Evolutionary conservation across 2,329 filamentous ascomycete species (phyloP), one percentile per base, ranked within the genome.

Genomic region (Capronia epimyces): DNA sequence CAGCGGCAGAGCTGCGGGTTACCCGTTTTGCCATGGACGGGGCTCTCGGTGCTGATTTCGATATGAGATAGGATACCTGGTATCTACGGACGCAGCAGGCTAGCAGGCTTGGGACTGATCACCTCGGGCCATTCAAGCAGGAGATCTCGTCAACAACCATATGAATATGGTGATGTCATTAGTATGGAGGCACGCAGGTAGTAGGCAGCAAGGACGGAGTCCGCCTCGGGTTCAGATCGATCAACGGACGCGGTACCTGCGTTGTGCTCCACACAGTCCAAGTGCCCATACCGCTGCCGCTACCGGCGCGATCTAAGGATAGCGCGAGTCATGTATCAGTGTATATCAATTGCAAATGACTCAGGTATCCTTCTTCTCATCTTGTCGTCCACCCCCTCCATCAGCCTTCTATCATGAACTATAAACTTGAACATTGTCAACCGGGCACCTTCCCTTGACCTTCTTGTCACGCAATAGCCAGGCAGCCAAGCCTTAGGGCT

Each of bases 1-100:
- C 22, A 22, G 46, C 40, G 2, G 43, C 18, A 24, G 36, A 31
- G 42, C 51, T 57, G 13, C 52, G 46, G 1, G 55, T 57, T 7
- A 55, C 46, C 43, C 55, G 46, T 36, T 37, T 49, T n/a, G 46
- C 29, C 20, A 43, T 43, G n/a, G 54, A 24, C 2, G 46, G 15
- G 13, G 49, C 49, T 9, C 48, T 43, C 41, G 49, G 29, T 8
- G 49, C 25, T 13, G 45, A 18, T 20, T 43, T 45, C 12, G 45
- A 48, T 49, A 52, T 51, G n/a, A n/a, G n/a, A n/a, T n/a, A n/a
- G n/a, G n/a, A n/a, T n/a, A n/a, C n/a, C n/a, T n/a, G n/a, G n/a
- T n/a, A n/a, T n/a, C n/a, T n/a, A n/a, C n/a, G n/a, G n/a, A n/a
- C n/a, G n/a, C n/a, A n/a, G n/a, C n/a, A n/a, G n/a, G n/a, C n/a